Base-by-base conservation (phyloP, 441 rosid species). In the Viola pubescens region DNA sequence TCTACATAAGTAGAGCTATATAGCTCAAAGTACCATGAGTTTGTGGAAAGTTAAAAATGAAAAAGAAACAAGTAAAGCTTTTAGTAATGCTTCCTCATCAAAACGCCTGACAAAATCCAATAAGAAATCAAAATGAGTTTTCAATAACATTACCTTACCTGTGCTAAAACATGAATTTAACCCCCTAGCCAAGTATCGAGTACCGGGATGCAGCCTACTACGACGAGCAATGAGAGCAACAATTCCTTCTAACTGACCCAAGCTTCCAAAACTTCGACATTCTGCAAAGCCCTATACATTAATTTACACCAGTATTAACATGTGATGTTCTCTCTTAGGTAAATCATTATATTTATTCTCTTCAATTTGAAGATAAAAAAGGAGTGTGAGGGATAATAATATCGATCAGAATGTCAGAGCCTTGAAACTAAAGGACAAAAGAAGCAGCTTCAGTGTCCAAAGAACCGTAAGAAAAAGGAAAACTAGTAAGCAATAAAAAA, bases 251-350 rank as follows among this genome's bases (percentile, higher is more conserved):
- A 78, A 44, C 77, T 88, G 97, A 75, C 95, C 96, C 62, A 79
- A 77, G 77, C 99, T 86, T 79, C 96, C 99, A 75, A 94, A 94
- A 72, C 66, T 79, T 77, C 94, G 84, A 83, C 70, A 81, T 76
- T 94, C 97, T 85, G 94, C 99, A 86, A 90, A 94, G 73, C 99
- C 99, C 99, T 94, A 82, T 74, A 85, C 69, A 79, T 74, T 75
- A 81, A 80, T 76, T 75, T 79, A 76, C 76, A 79, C 83, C 81
- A 77, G 63, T 59, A 77, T 73, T 64, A 77, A 75, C 54, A 69
- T 62, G 59, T 61, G 65, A 67, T 65, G 2, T 26, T 26, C 34
- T 26, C 34, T 26, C 34, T 26, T 26, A 26, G 34, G 34, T 26
- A 26, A 55, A 19, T 43, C 51, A 66, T 40, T 43, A 46, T 38